Evolutionary conservation across 2,329 filamentous ascomycete genomes (phyloP).

Genomic region (Akanthomyces muscarius): DNA sequence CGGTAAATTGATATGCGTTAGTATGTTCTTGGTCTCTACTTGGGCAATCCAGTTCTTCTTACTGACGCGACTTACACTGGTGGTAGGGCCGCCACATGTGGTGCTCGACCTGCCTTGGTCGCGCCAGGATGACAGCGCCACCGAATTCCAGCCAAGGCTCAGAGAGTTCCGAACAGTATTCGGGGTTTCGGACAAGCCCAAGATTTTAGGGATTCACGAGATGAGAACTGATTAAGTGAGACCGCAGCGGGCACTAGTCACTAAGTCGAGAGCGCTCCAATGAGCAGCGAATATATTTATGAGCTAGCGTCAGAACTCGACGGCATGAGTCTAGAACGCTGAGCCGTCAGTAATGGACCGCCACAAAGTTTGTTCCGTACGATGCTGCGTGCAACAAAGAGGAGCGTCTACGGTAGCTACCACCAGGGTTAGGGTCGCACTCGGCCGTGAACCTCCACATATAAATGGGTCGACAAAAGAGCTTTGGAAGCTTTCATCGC

Average conservation of each 20-base stretch:
- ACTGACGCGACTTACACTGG: not conserved
- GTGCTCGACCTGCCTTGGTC: not conserved
- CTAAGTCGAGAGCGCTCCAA: too few species aligned
- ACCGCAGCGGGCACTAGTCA: too few species aligned
- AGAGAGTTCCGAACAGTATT: not conserved
- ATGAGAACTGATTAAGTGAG: too few species aligned
- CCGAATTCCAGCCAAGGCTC: not conserved
- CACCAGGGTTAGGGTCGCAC: not conserved
- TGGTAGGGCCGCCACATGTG: too few species aligned
- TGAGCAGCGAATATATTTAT: too few species aligned
- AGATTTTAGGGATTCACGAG: too few species aligned
- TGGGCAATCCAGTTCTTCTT: too few species aligned
- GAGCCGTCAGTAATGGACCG: not conserved
- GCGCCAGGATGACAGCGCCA: not conserved
- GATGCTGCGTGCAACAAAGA: not conserved
- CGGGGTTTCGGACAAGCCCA: not conserved
- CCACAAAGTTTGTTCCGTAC: not conserved
- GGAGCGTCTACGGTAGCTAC: not conserved
- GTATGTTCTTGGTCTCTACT: too few species aligned
- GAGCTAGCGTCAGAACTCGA: too few species aligned
- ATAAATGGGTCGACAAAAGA: constrained; percentile 10
- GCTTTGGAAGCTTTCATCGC: constrained; percentile 4
- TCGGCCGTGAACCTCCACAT: constrained; percentile 9
- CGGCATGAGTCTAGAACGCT: not conserved
- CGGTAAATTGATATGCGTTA: too few species aligned